phyloP scores from a whole-genome alignment of 163 green algal species.

The Scenedesmus sp. region DNA sequence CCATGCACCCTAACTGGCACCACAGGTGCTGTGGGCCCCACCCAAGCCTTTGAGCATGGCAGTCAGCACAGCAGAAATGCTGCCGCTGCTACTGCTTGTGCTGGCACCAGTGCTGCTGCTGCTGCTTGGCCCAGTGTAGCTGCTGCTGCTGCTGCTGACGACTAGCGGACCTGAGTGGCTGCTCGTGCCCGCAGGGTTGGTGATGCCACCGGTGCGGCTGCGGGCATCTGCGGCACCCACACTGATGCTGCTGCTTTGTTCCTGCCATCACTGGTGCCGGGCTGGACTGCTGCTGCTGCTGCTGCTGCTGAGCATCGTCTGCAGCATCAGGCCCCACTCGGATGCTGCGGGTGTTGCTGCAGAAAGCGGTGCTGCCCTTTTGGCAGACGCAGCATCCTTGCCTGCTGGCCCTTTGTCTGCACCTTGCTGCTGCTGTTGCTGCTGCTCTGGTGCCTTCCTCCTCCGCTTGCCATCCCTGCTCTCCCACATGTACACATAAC shows the following conservation, averaged over 20 bases:
- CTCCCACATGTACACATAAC: slow-evolving; percentile 92
- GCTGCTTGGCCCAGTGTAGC: background rate
- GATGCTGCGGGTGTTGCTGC: background rate
- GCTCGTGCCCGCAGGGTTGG: background rate
- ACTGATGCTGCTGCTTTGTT: background rate
- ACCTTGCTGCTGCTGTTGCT: background rate
- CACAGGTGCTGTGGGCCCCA: slow-evolving; percentile 45
- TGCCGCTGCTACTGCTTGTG: background rate
- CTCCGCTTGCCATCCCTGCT: slow-evolving; percentile 45
- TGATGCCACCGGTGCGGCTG: background rate
- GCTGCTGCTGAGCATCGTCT: background rate
- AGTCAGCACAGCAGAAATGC: slow-evolving; percentile 6
- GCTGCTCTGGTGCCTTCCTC: background rate
- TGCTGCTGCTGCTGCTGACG: background rate
- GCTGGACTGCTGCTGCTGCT: slow-evolving; percentile 3
- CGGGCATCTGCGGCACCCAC: background rate
- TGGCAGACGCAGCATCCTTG: background rate
- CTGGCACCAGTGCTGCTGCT: background rate
- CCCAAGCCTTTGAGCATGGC: slow-evolving; percentile 31
- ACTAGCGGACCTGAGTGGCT: background rate
- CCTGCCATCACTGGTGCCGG: background rate
- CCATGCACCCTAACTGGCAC: slow-evolving; percentile 71
- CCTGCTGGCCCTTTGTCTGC: background rate
- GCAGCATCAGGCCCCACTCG: background rate
- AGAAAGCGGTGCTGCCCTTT: background rate